Evolutionary conservation across 2,329 filamentous ascomycete genomes (phyloP), one percentile per base, ranked within the genome.

Genomic region (Ophiosphaerella herpotricha): DNA sequence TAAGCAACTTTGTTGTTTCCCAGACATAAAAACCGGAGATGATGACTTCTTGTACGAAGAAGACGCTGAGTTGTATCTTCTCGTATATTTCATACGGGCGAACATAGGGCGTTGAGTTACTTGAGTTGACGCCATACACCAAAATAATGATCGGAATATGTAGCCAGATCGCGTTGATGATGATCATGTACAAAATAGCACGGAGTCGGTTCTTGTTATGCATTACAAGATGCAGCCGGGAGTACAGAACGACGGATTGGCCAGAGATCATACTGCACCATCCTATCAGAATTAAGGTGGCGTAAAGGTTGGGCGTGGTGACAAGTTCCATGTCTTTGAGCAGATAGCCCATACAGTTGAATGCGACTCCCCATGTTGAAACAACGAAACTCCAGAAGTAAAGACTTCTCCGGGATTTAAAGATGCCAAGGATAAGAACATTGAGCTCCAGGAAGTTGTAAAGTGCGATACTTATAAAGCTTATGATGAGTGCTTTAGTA

Each of bases 241-340:
- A 85, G 68, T 83, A 86, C 0, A 86, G 71, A 1, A 86, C 82
- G 14, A 85, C 52, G 0, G 78, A 78, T 60, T 85, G 82, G 0
- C 83, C 84, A 0, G 82, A 84, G 0, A 86, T 80, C 81, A 85
- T 84, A 2, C 70, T 58, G 61, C 79, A 78, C 78, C 82, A 80
- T 9, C 80, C 82, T 71, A 76, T 2, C 0, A 42, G 46, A 12
- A 79, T 63, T 3, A 79, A 58, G 4, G 74, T 73, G 3, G 76
- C 70, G 41, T 49, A 44, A 18, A 52, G 8, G 7, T 26, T 33
- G 33, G 7, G 23, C n/a, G 29, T 16, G 23, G 12, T 33, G 26
- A 32, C 29, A n/a, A 18, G 32, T 42, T 33, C 38, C 26, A 24
- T 24, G 26, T 40, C 38, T 12, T 24, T 29, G 38, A 21, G 23